Evolutionary conservation across 805 yeast species (phyloP).

Genomic region (Candida boleticola): DNA sequence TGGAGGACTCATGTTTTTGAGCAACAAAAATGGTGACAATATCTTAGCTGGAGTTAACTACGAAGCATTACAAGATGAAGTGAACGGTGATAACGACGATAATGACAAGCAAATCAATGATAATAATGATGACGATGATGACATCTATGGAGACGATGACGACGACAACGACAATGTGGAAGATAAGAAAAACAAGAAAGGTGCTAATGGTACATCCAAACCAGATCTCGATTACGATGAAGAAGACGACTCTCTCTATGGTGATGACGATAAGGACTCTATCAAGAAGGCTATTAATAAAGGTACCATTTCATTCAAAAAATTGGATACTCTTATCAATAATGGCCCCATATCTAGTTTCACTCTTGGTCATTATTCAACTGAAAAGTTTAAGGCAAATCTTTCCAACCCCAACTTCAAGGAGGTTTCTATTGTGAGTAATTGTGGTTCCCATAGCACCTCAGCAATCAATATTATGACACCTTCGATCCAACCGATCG

Average conservation of each 20-base stretch:
- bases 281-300: constrained; percentile 12
- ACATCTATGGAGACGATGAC: constrained; percentile 1
- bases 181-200: constrained; percentile 7
- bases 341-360: constrained; percentile 74
- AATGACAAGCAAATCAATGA: constrained; percentile 11
- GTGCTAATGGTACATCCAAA: neutral
- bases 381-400: constrained; percentile 55
- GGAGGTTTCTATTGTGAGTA: constrained; percentile 66
- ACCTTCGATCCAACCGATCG: constrained; percentile 65
- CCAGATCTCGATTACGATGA: constrained; percentile 27
- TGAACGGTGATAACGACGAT: constrained; percentile 19
- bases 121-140: neutral
- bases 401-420: constrained; percentile 64
- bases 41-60: constrained; percentile 45
- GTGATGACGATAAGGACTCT: constrained; percentile 23
- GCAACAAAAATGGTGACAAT: constrained; percentile 60
- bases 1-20: constrained; percentile 51
- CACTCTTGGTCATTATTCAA: constrained; percentile 59
- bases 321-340: constrained; percentile 55
- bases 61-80: constrained; percentile 11
- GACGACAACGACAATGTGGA: constrained; percentile 2
- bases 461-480: constrained; percentile 61
- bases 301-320: constrained; percentile 33
- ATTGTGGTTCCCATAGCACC: constrained; percentile 60
- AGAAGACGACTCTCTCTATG: constrained; percentile 46